phyloP scores from a whole-genome alignment of 208 protist species.

The Novymonas esmeraldas region DNA sequence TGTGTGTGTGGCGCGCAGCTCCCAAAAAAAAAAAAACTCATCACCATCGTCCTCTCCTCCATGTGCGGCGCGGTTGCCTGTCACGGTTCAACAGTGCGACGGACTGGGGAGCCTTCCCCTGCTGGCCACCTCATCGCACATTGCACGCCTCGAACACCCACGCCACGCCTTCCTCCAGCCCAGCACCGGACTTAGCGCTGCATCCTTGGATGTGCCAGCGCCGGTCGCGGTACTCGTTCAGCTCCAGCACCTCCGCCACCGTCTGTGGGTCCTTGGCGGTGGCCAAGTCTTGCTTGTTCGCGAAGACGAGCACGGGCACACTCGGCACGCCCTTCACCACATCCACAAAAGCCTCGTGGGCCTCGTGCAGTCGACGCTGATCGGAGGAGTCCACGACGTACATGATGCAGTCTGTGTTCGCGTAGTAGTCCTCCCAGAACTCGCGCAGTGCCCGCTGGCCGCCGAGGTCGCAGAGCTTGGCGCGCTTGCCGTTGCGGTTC shows the following conservation, averaged over 20 bases:
- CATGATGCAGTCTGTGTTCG: slow-evolving; percentile 96
- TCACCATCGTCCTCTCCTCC: too few relatives aligned
- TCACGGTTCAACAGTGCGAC: too few relatives aligned
- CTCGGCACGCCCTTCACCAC: slow-evolving; percentile 95
- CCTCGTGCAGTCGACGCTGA: slow-evolving; percentile 88
- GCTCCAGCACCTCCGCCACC: slow-evolving; percentile 79
- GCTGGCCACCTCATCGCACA: background rate
- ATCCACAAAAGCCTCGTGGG: slow-evolving; percentile 91
- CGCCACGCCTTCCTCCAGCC: slow-evolving; percentile 92
- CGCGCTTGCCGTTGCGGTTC: slow-evolving; percentile 90
- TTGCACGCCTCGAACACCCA: slow-evolving; percentile 91
- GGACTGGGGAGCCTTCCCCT: background rate
- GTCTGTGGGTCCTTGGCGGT: slow-evolving; percentile 80
- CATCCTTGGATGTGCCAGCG: slow-evolving; percentile 97
- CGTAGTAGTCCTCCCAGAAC: slow-evolving; percentile 99
- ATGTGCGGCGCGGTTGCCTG: too few relatives aligned
- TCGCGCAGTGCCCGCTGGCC: slow-evolving; percentile 98
- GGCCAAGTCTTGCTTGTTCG: slow-evolving; percentile 99
- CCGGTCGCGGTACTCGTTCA: slow-evolving; percentile 91
- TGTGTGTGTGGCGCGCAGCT: too few relatives aligned
- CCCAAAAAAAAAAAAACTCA: too few relatives aligned
- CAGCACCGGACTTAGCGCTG: slow-evolving; percentile 94
- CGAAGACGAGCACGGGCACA: slow-evolving; percentile 98
- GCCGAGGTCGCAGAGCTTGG: slow-evolving; percentile 99
- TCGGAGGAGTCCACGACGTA: slow-evolving; percentile 97